Evolutionary conservation across 768 basidiomycete species (phyloP).

Genomic region (Phaeolepiota aurea): DNA sequence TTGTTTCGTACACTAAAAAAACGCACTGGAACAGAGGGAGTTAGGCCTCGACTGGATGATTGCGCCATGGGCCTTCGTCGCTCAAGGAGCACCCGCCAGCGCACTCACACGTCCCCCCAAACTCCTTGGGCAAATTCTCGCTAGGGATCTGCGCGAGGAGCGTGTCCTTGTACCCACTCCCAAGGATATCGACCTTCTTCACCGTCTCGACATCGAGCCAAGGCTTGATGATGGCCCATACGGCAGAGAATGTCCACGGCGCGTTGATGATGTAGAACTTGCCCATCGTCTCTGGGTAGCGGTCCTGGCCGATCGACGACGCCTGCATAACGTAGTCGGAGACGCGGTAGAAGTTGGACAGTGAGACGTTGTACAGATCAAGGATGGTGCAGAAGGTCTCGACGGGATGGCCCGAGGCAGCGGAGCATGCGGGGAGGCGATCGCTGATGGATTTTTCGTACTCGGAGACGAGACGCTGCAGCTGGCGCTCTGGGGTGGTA

Average conservation of each 20-base stretch:
- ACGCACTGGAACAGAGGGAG: no score
- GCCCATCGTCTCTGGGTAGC: slow-evolving; percentile 94
- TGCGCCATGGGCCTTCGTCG: slow-evolving; percentile 90
- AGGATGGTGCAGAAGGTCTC: slow-evolving; percentile 98
- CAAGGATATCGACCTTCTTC: slow-evolving; percentile 86
- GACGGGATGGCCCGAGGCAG: slow-evolving; percentile 71
- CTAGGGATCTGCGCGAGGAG: slow-evolving; percentile 75
- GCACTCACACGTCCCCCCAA: slow-evolving; percentile 80
- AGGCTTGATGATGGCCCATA: slow-evolving; percentile 84
- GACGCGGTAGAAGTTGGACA: slow-evolving; percentile 82
- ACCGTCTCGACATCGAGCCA: slow-evolving; percentile 97
- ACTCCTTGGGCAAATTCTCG: slow-evolving; percentile 78
- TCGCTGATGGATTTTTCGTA: slow-evolving; percentile 84
- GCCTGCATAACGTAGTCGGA: slow-evolving; percentile 85
- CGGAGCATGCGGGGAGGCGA: slow-evolving; percentile 76
- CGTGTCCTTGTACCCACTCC: slow-evolving; percentile 65
- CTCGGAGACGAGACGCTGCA: slow-evolving; percentile 83
- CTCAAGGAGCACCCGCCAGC: slow-evolving; percentile 75
- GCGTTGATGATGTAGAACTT: slow-evolving; percentile 99
- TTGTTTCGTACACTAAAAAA: no score
- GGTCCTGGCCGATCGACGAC: slow-evolving; percentile 75
- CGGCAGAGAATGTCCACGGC: slow-evolving; percentile 84
- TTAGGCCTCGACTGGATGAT: no score
- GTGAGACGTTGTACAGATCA: slow-evolving; percentile 66
- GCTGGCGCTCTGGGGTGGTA: slow-evolving; percentile 82